Evolutionary conservation across 2,329 filamentous ascomycete genomes (phyloP), one percentile per base, ranked within the genome.

Genomic region (Torrubiellomyces zombiae): DNA sequence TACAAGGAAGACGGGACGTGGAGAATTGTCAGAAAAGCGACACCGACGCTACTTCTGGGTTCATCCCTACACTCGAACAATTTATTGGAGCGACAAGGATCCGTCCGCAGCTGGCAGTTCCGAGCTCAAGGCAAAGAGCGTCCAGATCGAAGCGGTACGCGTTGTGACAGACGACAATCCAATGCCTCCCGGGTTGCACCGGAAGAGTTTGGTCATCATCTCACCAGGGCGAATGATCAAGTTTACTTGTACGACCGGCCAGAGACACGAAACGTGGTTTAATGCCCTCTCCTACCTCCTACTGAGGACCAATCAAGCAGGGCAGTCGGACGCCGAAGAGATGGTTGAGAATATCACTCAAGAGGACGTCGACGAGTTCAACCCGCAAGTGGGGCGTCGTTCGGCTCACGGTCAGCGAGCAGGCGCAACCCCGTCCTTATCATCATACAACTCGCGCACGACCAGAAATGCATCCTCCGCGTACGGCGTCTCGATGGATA

Each of bases 31-130:
- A 0, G 77, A 75, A 38, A 92, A 85, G 28, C 71, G 89, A 26
- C 89, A 98, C 51, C 72, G 81, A 32, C 75, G 89, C 16, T 98
- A 94, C 61, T 98, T 98, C 64, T 98, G 89, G 89, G 81, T 98
- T 13, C 89, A 98, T 46, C 89, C 89, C 0, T 98, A 95, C 52
- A 98, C 86, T 3, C 71, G 85, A 24, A 94, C 86, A 5, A 53
- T 98, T 39, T 95, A 95, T 61, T 98, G 89, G 89, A 92, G 85
- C 45, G 79, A 92, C 37, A 66, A 75, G 27, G 85, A 95, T 46
- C 89, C 89, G 6, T 75, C 79, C 16, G 66, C 63, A 23, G 78
- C 75, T 23, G 79, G 79, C n/a, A 73, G 77, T 33, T 56, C 67
- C 8, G 79, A 94, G 51, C 56, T 86, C 28, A 63, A 60, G 39